Evolutionary conservation across 257 asterid genomes (phyloP), one percentile per base, ranked within the genome.

Genomic region (Marsdenia floribunda): DNA sequence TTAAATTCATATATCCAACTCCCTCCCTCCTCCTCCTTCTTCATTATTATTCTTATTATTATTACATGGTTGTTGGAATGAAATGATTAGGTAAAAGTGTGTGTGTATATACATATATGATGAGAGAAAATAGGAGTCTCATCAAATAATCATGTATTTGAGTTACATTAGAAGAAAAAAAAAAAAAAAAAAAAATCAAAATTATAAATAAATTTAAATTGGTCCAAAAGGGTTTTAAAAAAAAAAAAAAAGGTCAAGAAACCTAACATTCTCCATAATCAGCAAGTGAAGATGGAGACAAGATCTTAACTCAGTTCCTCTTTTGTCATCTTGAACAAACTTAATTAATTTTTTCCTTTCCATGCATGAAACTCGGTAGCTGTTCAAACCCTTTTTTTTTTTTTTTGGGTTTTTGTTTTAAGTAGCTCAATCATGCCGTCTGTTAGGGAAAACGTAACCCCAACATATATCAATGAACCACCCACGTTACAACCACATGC

Each of bases 401-500:
- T 29, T 29, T 0, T 29, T 29, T 29, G 33, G 33, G 33, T 29
- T n/a, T n/a, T n/a, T 29, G 33, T 29, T 29, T 29, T 29, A 1
- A 29, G 19, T 50, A 2, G 19, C 21, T 52, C 57, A 50, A 52
- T 52, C 57, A 52, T 52, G 15, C 16, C n/a, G 16, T 52, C 11
- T 52, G 53, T 49, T 49, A 49, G 53, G 58, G 16, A n/a, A 52
- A 52, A 15, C 21, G 53, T 3, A 49, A 49, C 15, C 14, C 53
- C 12, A 8, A n/a, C n/a, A n/a, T n/a, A n/a, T 47, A 33, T 9
- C 11, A 40, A 73, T 47, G 71, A 61, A 69, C 80, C 75, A 29
- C 64, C 74, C 79, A 76, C 63, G 79, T 58, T 76, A 46, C 52
- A 3, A 50, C 54, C 75, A 76, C 75, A 76, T 70, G 80, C 46